Conservation (phyloP, 2,329 filamentous ascomycete genomes). For the Clonostachys rhizophaga region DNA sequence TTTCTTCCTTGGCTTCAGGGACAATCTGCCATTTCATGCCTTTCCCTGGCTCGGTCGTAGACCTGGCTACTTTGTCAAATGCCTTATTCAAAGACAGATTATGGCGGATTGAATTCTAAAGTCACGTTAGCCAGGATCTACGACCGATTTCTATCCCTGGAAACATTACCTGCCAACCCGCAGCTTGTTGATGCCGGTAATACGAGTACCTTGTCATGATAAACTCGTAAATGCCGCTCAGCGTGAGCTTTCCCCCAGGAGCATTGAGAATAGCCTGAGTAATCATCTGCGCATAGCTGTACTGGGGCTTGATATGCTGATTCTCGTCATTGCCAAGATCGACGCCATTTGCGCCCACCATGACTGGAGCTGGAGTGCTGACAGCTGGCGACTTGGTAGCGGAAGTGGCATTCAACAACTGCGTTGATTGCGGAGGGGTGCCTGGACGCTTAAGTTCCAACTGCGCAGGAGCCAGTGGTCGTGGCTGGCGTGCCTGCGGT, state of each 20-base stretch:
- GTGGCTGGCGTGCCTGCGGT: constrained; percentile 14
- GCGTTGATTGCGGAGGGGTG: constrained; percentile 39
- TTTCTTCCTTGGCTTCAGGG: constrained; percentile 78
- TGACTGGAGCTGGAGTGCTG: constrained; percentile 25
- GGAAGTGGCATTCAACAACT: not conserved
- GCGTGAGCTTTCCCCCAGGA: constrained; percentile 79
- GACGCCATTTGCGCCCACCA: constrained; percentile 46
- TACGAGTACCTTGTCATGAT: constrained; percentile 91
- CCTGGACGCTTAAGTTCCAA: constrained; percentile 55
- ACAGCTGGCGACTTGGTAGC: constrained; percentile 18
- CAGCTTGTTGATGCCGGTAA: constrained; percentile 72
- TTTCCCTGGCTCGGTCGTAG: constrained; percentile 93
- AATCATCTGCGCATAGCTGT: constrained; percentile 95
- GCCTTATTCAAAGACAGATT: constrained; percentile 93
- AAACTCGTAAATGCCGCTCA: constrained; percentile 90
- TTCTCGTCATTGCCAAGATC: constrained; percentile 80
- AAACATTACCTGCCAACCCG: constrained; percentile 79
- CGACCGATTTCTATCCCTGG: not conserved
- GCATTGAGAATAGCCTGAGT: constrained; percentile 91
- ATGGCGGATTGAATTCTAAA: constrained; percentile 88
- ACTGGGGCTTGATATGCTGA: constrained; percentile 90
- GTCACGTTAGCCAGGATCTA: not conserved
- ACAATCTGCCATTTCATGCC: constrained; percentile 99
- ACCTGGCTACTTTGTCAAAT: constrained; percentile 88
- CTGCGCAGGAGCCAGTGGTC: constrained; percentile 31